A percentile compares a stretch with the other conserved stretches of the same genome.
Evolutionary conservation across 2,329 filamentous ascomycete genomes (phyloP).

Genomic region (Colletotrichum chrysophilum): DNA sequence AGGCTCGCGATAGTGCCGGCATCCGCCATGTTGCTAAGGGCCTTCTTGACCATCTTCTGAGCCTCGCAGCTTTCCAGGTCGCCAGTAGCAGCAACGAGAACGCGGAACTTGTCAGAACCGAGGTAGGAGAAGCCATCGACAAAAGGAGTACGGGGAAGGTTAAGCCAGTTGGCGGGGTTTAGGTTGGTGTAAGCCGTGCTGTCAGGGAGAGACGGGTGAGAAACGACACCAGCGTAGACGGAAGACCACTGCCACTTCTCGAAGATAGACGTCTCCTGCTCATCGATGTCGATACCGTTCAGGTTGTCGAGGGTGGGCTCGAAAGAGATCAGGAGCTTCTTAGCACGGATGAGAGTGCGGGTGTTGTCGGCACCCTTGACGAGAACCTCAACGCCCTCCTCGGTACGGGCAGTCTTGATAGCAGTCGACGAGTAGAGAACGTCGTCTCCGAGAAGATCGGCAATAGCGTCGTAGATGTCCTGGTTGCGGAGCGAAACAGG

Average conservation of each 20-base stretch:
- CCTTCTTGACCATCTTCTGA: conserved; percentile 26
- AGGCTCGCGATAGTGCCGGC: conserved; percentile 25
- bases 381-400: conserved; percentile 31
- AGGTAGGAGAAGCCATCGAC: conserved; percentile 32
- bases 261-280: conserved; percentile 33
- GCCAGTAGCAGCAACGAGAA: conserved; percentile 29
- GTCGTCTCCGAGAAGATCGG: conserved; percentile 36
- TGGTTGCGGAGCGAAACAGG: conserved; percentile 41
- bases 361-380: conserved; percentile 28
- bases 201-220: conserved; percentile 32
- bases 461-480: conserved; percentile 43
- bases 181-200: conserved; percentile 32
- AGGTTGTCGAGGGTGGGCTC: conserved; percentile 36
- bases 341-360: conserved; percentile 29
- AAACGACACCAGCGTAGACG: conserved; percentile 36
- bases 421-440: conserved; percentile 42
- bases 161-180: conserved; percentile 29
- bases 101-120: conserved; percentile 29
- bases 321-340: conserved; percentile 39
- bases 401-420: conserved; percentile 30
- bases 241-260: conserved; percentile 33
- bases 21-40: conserved; percentile 26
- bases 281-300: conserved; percentile 35
- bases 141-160: conserved; percentile 29
- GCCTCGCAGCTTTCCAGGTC: conserved; percentile 24